phyloP scores from a whole-genome alignment of 192 early-diverging fungal species.

The Glomus cerebriforme region DNA sequence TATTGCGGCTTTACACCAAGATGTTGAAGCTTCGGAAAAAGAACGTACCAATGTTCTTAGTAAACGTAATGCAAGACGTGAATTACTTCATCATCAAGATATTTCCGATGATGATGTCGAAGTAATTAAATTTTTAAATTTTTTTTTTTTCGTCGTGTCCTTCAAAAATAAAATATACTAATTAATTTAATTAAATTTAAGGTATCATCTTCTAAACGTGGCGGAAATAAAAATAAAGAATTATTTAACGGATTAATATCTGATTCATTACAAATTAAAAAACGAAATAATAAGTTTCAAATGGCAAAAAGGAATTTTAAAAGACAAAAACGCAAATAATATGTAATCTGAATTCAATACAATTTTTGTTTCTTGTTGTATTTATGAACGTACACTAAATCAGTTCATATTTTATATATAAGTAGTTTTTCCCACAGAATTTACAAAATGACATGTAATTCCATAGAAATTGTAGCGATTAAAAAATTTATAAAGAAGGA shows the following conservation, averaged over 20 bases:
- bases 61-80: slow-evolving; percentile 43
- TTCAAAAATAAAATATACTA: neutral
- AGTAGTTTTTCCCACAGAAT: too few relatives aligned
- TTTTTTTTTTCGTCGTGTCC: neutral
- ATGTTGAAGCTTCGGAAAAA: slow-evolving; percentile 48
- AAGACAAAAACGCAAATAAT: neutral
- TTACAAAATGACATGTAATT: too few relatives aligned
- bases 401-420: too few relatives aligned
- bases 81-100: slow-evolving; percentile 36
- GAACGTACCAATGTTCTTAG: slow-evolving; percentile 49
- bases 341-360: neutral
- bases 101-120: slow-evolving; percentile 38
- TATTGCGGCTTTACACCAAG: slow-evolving; percentile 50
- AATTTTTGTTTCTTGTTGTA: too few relatives aligned
- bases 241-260: slow-evolving; percentile 45
- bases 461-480: too few relatives aligned
- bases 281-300: slow-evolving; percentile 13
- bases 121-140: neutral
- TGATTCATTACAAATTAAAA: slow-evolving; percentile 26
- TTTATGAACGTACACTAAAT: too few relatives aligned
- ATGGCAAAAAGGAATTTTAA: neutral
- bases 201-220: slow-evolving; percentile 8
- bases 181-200: slow-evolving; percentile 15
- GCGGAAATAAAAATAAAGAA: slow-evolving; percentile 20
- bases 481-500: too few relatives aligned